Evolutionary conservation across 164 flowering plant genomes (phyloP).

Genomic region (Nelumbo lutea): DNA sequence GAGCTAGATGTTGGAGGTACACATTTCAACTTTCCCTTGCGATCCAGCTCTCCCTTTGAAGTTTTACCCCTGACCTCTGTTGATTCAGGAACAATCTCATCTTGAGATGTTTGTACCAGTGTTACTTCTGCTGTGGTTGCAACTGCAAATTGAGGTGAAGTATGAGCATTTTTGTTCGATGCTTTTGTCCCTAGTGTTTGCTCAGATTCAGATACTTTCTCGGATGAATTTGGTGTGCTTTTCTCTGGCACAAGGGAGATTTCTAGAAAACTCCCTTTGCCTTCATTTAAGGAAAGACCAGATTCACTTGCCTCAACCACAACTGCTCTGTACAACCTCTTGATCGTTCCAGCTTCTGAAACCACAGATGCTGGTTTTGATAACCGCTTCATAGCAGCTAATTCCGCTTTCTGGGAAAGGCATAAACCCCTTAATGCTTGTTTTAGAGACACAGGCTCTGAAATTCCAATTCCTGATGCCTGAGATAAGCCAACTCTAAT

Average conservation of each 20-base stretch:
- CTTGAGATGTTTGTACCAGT: slow-evolving; percentile 13
- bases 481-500: slow-evolving; percentile 50
- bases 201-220: slow-evolving; percentile 21
- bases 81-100: slow-evolving; percentile 22
- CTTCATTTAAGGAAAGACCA: slow-evolving; percentile 32
- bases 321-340: slow-evolving; percentile 54
- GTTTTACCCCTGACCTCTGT: slow-evolving; percentile 16
- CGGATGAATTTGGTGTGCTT: slow-evolving; percentile 18
- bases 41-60: slow-evolving; percentile 9
- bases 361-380: slow-evolving; percentile 41
- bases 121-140: slow-evolving; percentile 17
- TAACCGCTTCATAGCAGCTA: slow-evolving; percentile 78
- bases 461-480: slow-evolving; percentile 61
- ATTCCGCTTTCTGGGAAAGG: slow-evolving; percentile 89
- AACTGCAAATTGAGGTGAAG: slow-evolving; percentile 15
- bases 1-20: slow-evolving; percentile 17
- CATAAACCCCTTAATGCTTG: slow-evolving; percentile 86
- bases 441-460: slow-evolving; percentile 68
- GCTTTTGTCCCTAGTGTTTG: slow-evolving; percentile 15
- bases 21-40: slow-evolving; percentile 18
- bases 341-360: slow-evolving; percentile 58
- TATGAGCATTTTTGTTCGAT: slow-evolving; percentile 16
- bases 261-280: slow-evolving; percentile 48
- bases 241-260: slow-evolving; percentile 58
- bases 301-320: slow-evolving; percentile 48